These are phyloP conservation scores for Vanilla planifolia DNA, from an alignment of 106 monocot genomes.

Conservation along the genomic window DNA sequence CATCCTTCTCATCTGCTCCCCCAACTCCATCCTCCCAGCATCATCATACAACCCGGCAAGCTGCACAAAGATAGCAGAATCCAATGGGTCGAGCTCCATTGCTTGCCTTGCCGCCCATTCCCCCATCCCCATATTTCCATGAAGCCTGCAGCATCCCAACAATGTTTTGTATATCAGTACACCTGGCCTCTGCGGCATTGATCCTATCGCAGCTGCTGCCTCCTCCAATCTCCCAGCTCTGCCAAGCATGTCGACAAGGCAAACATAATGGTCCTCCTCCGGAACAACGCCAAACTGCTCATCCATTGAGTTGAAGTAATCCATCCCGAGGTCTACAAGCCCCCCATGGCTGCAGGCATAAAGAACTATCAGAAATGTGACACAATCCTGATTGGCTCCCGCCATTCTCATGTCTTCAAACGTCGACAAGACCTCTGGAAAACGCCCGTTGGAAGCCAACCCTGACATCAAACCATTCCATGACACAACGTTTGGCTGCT, in stretches of 20 bases:
- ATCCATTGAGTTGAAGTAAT: slow-evolving; percentile 66
- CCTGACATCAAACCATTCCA: slow-evolving; percentile 79
- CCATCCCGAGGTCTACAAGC: slow-evolving; percentile 58
- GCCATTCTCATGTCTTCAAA: slow-evolving; percentile 75
- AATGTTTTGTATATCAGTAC: slow-evolving; percentile 66
- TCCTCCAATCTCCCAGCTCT: slow-evolving; percentile 69
- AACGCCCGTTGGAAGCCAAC: slow-evolving; percentile 47
- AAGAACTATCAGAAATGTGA: slow-evolving; percentile 62
- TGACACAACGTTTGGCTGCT: slow-evolving; percentile 70
- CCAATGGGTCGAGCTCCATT: slow-evolving; percentile 39
- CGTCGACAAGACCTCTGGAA: slow-evolving; percentile 47
- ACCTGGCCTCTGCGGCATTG: slow-evolving; percentile 42
- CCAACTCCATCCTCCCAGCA: slow-evolving; percentile 38
- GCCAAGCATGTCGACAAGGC: slow-evolving; percentile 72
- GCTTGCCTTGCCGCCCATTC: slow-evolving; percentile 49
- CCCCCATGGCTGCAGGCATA: slow-evolving; percentile 72
- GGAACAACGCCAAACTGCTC: slow-evolving; percentile 33
- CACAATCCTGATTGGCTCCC: slow-evolving; percentile 36
- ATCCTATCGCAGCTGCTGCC: slow-evolving; percentile 35
- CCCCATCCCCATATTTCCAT: slow-evolving; percentile 45
- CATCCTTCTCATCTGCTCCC: slow-evolving; percentile 34
- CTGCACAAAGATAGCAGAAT: slow-evolving; percentile 48
- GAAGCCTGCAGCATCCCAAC: slow-evolving; percentile 52
- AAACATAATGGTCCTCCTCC: slow-evolving; percentile 60
- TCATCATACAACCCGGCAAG: slow-evolving; percentile 59